These are phyloP conservation scores for Nicotiana sylvestris DNA, from an alignment of 257 asterid genomes.

Conservation along the genomic window DNA sequence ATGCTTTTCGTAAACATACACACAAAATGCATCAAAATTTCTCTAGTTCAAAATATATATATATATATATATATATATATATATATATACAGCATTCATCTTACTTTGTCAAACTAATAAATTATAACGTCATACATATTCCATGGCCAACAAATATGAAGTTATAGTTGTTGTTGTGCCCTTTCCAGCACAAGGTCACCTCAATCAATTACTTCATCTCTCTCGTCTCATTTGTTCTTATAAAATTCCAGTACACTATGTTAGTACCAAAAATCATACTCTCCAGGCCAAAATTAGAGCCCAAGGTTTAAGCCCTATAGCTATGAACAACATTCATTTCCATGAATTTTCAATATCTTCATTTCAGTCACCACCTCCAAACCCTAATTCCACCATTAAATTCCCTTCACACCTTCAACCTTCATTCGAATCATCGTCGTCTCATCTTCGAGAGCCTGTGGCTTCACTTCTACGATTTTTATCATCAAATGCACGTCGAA, in stretches of 20 bases:
- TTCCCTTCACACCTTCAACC: slow-evolving; percentile 51
- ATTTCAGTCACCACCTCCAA: slow-evolving; percentile 25
- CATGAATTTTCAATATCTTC: slow-evolving; percentile 31
- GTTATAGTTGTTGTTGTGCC: slow-evolving; percentile 59
- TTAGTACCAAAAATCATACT: slow-evolving; percentile 43
- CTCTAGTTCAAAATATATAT: background rate
- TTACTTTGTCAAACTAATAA: background rate
- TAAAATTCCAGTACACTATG: slow-evolving; percentile 42
- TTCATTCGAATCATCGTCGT: slow-evolving; percentile 24
- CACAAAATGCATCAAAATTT: too few species aligned
- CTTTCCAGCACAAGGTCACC: slow-evolving; percentile 73
- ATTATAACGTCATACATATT: background rate
- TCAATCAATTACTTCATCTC: slow-evolving; percentile 76
- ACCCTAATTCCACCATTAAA: slow-evolving; percentile 20
- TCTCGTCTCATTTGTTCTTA: slow-evolving; percentile 52
- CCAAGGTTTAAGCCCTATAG: slow-evolving; percentile 41
- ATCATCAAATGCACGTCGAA: slow-evolving; percentile 22
- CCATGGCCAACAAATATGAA: slow-evolving; percentile 8
- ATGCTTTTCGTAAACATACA: too few species aligned
- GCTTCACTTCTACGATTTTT: slow-evolving; percentile 24
- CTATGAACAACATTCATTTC: slow-evolving; percentile 38
- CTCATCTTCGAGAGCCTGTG: slow-evolving; percentile 41
- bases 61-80: background rate
- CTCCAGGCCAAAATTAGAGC: slow-evolving; percentile 49
- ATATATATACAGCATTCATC: background rate